A percentile compares a stretch with the other conserved stretches of the same genome.
Evolutionary conservation across 2,329 filamentous ascomycete species (phyloP).

Genomic region (Botrytis hyacinthi): DNA sequence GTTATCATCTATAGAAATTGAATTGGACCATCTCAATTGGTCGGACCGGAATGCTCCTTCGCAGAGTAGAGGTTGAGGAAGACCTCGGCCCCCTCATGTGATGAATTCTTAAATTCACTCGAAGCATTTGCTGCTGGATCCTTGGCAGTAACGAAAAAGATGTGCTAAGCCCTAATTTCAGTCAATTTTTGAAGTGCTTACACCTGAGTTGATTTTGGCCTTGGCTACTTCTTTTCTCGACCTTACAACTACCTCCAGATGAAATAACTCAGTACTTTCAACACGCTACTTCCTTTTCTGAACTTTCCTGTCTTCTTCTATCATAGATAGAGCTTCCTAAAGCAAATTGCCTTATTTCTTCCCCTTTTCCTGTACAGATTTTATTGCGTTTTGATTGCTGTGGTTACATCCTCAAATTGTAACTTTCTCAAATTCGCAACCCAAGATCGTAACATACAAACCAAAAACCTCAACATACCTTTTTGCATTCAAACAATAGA

Average conservation of each 20-base stretch:
- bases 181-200: conserved; percentile 2
- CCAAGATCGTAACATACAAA: background rate
- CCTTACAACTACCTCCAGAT: background rate
- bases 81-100: background rate
- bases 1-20: background rate
- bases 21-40: background rate
- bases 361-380: background rate
- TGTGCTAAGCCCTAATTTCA: background rate
- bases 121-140: background rate
- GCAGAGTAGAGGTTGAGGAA: background rate
- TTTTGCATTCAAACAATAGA: background rate
- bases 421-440: background rate
- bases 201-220: background rate
- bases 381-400: background rate
- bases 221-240: background rate
- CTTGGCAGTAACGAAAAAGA: background rate
- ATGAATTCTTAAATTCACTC: conserved; percentile 4
- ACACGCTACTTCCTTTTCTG: background rate
- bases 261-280: background rate
- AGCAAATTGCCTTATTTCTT: background rate
- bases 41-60: background rate
- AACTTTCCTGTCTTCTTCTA: background rate
- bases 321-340: conserved; percentile 6
- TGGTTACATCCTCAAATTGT: background rate
- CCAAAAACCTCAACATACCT: background rate